A percentile compares a stretch with the other conserved stretches of the same genome.
These are phyloP conservation scores for Cercophora sp. DNA, from an alignment of 495 filamentous ascomycete species.

Conservation along the genomic window DNA sequence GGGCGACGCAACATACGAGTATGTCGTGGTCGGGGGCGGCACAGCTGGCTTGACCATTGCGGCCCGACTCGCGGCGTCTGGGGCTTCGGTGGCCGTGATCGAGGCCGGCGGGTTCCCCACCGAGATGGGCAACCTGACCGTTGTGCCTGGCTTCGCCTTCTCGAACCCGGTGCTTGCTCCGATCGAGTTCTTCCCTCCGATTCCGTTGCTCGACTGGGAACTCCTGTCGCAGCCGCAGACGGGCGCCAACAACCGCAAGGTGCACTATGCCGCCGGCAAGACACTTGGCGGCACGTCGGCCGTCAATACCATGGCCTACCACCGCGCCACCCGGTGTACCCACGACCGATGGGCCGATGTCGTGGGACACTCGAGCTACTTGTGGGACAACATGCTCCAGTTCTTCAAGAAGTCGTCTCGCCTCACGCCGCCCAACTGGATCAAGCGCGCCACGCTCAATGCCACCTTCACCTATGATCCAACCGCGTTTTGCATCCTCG, in stretches of 20 bases:
- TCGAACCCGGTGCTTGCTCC: conserved; percentile 28
- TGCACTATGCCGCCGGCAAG: conserved; percentile 35
- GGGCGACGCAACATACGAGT: conserved; percentile 50
- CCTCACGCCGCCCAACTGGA: no score
- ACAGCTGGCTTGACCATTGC: conserved; percentile 61
- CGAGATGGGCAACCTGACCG: no score
- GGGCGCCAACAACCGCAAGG: conserved; percentile 12
- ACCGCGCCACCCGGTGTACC: conserved; percentile 28
- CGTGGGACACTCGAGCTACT: conserved; percentile 30
- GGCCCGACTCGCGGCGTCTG: conserved; percentile 54
- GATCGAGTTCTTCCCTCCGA: neutral
- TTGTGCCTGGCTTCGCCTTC: no score
- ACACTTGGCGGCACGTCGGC: conserved; percentile 41
- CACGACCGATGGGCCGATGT: conserved; percentile 32
- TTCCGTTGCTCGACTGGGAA: conserved; percentile 21
- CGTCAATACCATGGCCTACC: conserved; percentile 38
- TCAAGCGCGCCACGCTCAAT: no score
- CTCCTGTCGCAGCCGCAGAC: conserved; percentile 27
- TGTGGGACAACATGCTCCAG: no score
- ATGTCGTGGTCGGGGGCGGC: conserved; percentile 62
- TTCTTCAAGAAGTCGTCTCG: conserved; percentile 23
- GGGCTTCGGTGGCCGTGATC: conserved; percentile 54
- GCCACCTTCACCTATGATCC: no score
- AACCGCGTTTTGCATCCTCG: no score
- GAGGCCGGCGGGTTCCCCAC: conserved; percentile 60